Percentiles rank a stretch among this genome's conserved stretches.
Evolutionary conservation across 768 basidiomycete species (phyloP).

Genomic region (Boletales sp.): DNA sequence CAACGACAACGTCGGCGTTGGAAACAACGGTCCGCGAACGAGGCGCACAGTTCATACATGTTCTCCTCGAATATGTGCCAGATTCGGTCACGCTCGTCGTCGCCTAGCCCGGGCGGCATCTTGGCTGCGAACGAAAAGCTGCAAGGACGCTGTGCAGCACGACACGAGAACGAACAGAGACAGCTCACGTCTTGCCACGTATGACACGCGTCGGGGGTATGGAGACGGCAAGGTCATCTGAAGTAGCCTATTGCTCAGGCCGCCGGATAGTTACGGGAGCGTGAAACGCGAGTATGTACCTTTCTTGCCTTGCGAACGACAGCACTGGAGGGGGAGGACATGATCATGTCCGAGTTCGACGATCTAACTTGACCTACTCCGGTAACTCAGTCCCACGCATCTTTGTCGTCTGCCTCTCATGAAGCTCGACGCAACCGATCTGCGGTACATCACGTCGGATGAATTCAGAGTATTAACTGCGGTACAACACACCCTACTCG

Average conservation of each 20-base stretch:
- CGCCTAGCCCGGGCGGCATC: slow-evolving; percentile 32
- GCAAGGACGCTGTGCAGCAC: not conserved
- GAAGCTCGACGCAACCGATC: slow-evolving; percentile 93
- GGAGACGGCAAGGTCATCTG: slow-evolving; percentile 16
- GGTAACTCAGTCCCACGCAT: slow-evolving; percentile 3
- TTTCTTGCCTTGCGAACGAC: slow-evolving; percentile 31
- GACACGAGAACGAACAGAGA: not conserved
- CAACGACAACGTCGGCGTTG: not conserved
- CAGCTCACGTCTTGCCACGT: slow-evolving; percentile 15
- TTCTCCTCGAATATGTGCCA: slow-evolving; percentile 55
- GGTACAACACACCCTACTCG: slow-evolving; percentile 37
- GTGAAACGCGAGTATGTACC: slow-evolving; percentile 22
- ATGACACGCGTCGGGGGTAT: slow-evolving; percentile 8
- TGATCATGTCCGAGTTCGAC: not conserved
- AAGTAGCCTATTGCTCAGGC: slow-evolving; percentile 18
- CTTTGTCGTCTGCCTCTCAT: slow-evolving; percentile 36
- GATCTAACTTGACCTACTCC: not conserved
- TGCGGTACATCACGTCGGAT: slow-evolving; percentile 87
- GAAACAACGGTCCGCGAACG: not conserved
- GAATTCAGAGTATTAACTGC: slow-evolving; percentile 97
- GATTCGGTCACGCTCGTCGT: slow-evolving; percentile 39
- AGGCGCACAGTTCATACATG: slow-evolving; percentile 45
- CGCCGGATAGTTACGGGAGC: not conserved
- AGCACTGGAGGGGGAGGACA: slow-evolving; percentile 17
- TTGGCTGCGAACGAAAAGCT: slow-evolving; percentile 25